These are phyloP conservation scores for Clonostachys byssicola DNA, from an alignment of 2,329 filamentous ascomycete species.

Conservation along the genomic window DNA sequence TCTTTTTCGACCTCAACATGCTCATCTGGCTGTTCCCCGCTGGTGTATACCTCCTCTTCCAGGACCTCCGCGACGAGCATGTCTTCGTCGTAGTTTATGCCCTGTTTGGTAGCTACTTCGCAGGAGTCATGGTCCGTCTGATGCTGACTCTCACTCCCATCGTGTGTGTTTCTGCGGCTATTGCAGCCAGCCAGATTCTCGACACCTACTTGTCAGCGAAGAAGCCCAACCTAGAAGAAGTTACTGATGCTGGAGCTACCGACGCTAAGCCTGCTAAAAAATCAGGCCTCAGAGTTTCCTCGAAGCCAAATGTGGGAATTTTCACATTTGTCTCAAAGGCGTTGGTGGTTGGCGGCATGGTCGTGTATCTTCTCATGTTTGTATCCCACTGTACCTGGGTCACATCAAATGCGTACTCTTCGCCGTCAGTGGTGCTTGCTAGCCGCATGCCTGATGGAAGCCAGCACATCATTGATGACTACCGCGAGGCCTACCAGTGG, in stretches of 20 bases:
- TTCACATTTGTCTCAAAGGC: conserved; percentile 77
- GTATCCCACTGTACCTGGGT: conserved; percentile 99
- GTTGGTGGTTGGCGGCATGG: conserved; percentile 68
- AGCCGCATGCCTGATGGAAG: conserved; percentile 89
- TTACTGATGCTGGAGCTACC: conserved; percentile 30
- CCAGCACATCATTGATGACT: conserved; percentile 98
- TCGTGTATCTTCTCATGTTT: conserved; percentile 83
- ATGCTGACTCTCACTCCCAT: conserved; percentile 97
- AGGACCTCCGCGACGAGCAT: conserved; percentile 88
- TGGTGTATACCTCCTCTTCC: conserved; percentile 97
- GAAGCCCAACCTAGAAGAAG: conserved; percentile 48
- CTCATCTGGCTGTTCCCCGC: conserved; percentile 99
- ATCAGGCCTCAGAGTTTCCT: conserved; percentile 59
- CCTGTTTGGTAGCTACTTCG: conserved; percentile 96
- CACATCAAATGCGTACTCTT: conserved; percentile 97
- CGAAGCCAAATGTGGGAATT: conserved; percentile 75
- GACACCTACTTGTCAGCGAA: conserved; percentile 75
- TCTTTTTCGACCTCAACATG: conserved; percentile 98
- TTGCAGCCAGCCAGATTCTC: conserved; percentile 82
- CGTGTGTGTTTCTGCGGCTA: conserved; percentile 89
- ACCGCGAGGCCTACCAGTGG: conserved; percentile 99
- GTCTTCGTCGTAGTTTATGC: conserved; percentile 97
- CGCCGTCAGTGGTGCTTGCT: conserved; percentile 92
- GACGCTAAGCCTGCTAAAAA: conserved; percentile 47
- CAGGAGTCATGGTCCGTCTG: conserved; percentile 97